These are phyloP conservation scores for Cladosporium oxysporum DNA, from an alignment of 2,329 filamentous ascomycete genomes.

Conservation along the genomic window DNA sequence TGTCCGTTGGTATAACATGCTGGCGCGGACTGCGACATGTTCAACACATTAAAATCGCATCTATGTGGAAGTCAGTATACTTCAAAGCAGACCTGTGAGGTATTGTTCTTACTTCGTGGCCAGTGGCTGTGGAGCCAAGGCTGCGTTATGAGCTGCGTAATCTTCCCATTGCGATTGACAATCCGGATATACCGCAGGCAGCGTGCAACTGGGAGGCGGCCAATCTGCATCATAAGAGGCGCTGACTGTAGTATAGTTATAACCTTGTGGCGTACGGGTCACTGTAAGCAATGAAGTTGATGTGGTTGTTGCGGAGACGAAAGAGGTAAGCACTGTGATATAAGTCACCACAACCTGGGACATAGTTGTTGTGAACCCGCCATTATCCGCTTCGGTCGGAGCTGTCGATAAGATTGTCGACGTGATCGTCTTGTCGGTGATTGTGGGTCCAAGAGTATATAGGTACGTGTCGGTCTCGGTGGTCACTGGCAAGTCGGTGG, in stretches of 20 bases:
- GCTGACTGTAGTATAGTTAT: not conserved
- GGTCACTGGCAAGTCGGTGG: not conserved
- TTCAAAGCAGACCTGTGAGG: not conserved
- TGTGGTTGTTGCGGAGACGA: not conserved
- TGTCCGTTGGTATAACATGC: not conserved
- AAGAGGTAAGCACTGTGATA: not conserved
- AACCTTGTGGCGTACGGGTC: not conserved
- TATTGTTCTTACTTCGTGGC: not conserved
- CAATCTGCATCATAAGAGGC: not conserved
- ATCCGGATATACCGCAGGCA: not conserved
- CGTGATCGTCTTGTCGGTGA: not conserved
- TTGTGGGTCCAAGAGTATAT: not conserved
- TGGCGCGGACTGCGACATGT: not conserved
- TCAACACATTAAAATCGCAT: not conserved
- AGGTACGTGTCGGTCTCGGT: not conserved
- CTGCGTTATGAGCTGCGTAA: not conserved
- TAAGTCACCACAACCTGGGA: not conserved
- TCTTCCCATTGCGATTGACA: constrained; percentile 4
- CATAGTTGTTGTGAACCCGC: constrained; percentile 1
- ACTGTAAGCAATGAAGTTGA: not conserved
- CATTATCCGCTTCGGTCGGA: not conserved
- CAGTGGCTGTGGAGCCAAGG: not conserved
- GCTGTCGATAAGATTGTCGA: not conserved
- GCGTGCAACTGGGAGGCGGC: constrained; percentile 2
- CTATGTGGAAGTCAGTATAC: not conserved